Base-by-base conservation (phyloP, 148 eudicot genomes). In the Fallopia convolvulus region DNA sequence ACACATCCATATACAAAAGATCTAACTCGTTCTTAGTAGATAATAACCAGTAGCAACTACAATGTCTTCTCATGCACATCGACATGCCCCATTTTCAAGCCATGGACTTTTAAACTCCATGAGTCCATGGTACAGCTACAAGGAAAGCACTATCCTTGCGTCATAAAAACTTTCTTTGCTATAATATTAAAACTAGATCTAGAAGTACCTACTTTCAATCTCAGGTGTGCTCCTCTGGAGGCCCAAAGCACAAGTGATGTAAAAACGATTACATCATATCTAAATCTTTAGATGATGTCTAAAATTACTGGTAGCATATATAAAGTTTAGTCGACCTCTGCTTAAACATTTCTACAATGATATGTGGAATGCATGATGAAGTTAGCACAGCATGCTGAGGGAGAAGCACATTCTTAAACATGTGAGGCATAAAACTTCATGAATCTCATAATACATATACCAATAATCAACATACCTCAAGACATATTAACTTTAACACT, bases 401-500 rank as follows among this genome's bases (percentile, higher is more conserved):
- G 46, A 15, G 72, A 68, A 68, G 20, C 46, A 36, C 44, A 36
- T 17, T 33, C 72, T 12, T 32, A 65, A 65, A 30, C 2, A 68
- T 33, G 46, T 17, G 21, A 13, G 3, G 13, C 15, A 36, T 12
- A 33, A 9, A 68, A 68, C 21, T 65, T 14, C 3, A 32, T 11
- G 70, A 68, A 23, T 68, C 15, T 68, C 46, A 17, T 36, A 33
- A 36, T 68, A 39, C 36, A 39, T 68, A 15, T 6, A 39, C 72
- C 10, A 36, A 17, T 15, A 42, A 61, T 17, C 32, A 66, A 82
- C 90, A 74, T 78, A 94, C 98, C 92, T 97, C 99, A 8, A 92
- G 61, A 72, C 83, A 78, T 79, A 94, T 92, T 79, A 80, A 82
- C 82, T 92, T 92, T 82, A 94, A 82, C 17, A 88, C 96, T 89